These are phyloP conservation scores for Trichoderma endophyticum DNA, from an alignment of 2,329 filamentous ascomycete genomes.

Conservation along the genomic window DNA sequence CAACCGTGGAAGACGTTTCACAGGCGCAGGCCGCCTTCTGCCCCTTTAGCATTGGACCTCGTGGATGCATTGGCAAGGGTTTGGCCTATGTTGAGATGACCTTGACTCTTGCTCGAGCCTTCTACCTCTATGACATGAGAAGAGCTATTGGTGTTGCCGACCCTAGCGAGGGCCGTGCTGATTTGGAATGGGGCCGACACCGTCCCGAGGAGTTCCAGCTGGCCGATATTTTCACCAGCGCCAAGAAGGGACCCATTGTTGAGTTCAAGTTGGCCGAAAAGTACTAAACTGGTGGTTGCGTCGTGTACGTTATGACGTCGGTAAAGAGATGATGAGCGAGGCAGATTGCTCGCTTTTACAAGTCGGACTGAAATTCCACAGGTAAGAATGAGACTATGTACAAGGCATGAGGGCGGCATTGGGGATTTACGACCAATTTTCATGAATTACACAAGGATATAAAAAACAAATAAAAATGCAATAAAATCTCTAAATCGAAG, in stretches of 20 bases:
- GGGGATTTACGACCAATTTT: neutral
- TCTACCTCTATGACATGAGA: constrained; percentile 61
- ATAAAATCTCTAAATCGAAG: neutral
- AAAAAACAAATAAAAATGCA: neutral
- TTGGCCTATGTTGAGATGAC: constrained; percentile 66
- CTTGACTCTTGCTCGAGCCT: constrained; percentile 57
- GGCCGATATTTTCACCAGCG: constrained; percentile 68
- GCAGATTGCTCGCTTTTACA: neutral
- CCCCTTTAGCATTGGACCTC: constrained; percentile 67
- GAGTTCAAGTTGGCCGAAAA: constrained; percentile 48
- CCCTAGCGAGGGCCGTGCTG: constrained; percentile 49
- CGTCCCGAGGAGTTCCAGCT: constrained; percentile 63
- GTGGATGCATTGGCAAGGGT: constrained; percentile 70
- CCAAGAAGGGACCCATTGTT: constrained; percentile 68
- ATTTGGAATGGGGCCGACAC: constrained; percentile 53
- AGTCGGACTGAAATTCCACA: neutral
- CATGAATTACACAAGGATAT: neutral
- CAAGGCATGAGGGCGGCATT: neutral
- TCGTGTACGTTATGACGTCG: neutral
- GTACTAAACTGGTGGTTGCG: constrained; percentile 9
- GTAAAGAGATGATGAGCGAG: neutral
- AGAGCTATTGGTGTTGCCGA: constrained; percentile 47
- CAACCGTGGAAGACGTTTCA: constrained; percentile 50
- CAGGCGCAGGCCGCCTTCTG: constrained; percentile 67
- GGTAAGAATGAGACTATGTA: neutral